These are phyloP conservation scores for Cyphellophora attinorum DNA, from an alignment of 2,329 filamentous ascomycete species.

Conservation along the genomic window DNA sequence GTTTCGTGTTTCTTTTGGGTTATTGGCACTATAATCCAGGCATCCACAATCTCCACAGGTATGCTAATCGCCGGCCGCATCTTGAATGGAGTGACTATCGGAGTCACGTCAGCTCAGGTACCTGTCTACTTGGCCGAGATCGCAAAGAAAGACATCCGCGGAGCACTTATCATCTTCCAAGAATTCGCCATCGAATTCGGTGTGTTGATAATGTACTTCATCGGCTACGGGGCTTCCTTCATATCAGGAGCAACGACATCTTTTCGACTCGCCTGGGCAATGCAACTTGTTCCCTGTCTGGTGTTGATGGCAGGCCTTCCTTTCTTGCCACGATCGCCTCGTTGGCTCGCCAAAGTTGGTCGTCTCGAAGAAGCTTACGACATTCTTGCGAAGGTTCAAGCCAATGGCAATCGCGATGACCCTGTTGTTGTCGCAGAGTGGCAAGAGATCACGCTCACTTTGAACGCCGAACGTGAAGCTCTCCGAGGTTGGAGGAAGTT, in stretches of 20 bases:
- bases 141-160: conserved; percentile 31
- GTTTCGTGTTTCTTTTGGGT: conserved; percentile 39
- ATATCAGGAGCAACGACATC: conserved; percentile 30
- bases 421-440: conserved; percentile 39
- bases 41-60: conserved; percentile 32
- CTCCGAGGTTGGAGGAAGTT: conserved; percentile 33
- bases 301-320: conserved; percentile 35
- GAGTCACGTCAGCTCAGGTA: conserved; percentile 34
- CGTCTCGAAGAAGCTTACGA: conserved; percentile 35
- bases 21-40: conserved; percentile 39
- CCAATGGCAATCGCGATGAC: conserved; percentile 33
- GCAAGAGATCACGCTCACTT: conserved; percentile 35
- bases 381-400: conserved; percentile 36
- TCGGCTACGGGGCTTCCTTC: conserved; percentile 36
- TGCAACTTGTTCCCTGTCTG: conserved; percentile 36
- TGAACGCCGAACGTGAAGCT: conserved; percentile 30
- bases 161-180: conserved; percentile 33
- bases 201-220: conserved; percentile 40
- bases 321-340: conserved; percentile 37
- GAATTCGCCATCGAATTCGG: conserved; percentile 37
- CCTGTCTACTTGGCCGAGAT: conserved; percentile 36
- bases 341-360: conserved; percentile 40
- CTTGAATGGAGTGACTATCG: too few species aligned
- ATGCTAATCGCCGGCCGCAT: conserved; percentile 45
- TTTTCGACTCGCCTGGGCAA: conserved; percentile 37